Evolutionary conservation across 768 basidiomycete species (phyloP).

Genomic region (Phylloporus scabripes): DNA sequence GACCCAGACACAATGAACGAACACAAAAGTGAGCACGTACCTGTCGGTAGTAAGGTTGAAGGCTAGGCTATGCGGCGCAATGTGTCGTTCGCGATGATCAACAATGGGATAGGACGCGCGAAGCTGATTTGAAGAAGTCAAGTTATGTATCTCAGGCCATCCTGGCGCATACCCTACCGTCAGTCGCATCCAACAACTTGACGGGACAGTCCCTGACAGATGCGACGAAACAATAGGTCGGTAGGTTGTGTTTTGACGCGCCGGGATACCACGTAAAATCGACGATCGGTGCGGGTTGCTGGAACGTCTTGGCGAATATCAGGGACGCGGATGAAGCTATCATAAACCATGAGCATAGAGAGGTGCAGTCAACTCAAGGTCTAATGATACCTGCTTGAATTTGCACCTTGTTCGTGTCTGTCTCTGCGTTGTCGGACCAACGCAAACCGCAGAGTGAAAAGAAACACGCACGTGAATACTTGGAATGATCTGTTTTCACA

Average conservation of each 20-base stretch:
- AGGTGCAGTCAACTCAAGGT: no score
- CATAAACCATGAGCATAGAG: background rate
- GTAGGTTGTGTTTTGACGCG: slow-evolving; percentile 52
- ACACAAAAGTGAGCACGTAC: slow-evolving; percentile 33
- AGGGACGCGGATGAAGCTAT: background rate
- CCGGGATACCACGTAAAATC: slow-evolving; percentile 84
- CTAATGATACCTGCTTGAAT: background rate
- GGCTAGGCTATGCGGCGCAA: slow-evolving; percentile 79
- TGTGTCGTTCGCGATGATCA: slow-evolving; percentile 87
- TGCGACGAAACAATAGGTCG: slow-evolving; percentile 76
- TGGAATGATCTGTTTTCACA: slow-evolving; percentile 69
- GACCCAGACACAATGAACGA: background rate
- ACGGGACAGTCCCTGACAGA: slow-evolving; percentile 84
- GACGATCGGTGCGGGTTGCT: slow-evolving; percentile 66
- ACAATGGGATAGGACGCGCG: slow-evolving; percentile 90
- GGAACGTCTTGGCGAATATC: slow-evolving; percentile 26
- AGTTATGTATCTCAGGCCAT: background rate
- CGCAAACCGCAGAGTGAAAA: background rate
- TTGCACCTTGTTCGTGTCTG: background rate
- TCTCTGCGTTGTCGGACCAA: background rate
- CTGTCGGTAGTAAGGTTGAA: slow-evolving; percentile 67
- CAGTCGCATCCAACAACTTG: slow-evolving; percentile 73
- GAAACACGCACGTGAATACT: slow-evolving; percentile 40
- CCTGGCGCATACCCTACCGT: slow-evolving; percentile 57
- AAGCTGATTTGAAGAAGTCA: slow-evolving; percentile 43